Evolutionary conservation across 208 protist genomes (phyloP).

Genomic region (Leptomonas pyrrhocoris): DNA sequence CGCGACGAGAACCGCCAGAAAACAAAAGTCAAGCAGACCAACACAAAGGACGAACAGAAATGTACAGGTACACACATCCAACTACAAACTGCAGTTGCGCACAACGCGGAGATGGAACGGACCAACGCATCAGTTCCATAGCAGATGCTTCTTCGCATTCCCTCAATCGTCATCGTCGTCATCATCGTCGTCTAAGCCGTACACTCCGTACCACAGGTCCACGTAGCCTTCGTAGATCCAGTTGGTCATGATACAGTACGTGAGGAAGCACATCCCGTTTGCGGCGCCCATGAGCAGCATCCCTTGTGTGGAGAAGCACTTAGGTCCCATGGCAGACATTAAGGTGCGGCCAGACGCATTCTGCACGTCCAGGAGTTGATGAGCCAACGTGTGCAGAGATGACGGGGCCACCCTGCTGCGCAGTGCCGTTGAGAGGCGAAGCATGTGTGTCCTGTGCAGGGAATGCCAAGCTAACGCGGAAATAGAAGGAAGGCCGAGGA

Average conservation of each 20-base stretch:
- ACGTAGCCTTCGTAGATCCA: conserved; percentile 84
- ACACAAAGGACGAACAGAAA: background rate
- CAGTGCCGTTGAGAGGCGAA: conserved; percentile 7
- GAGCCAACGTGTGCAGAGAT: conserved; percentile 11
- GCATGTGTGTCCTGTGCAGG: conserved; percentile 10
- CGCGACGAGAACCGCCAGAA: too few relatives aligned
- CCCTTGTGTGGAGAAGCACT: conserved; percentile 25
- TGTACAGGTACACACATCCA: background rate
- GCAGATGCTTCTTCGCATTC: too few relatives aligned
- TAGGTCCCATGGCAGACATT: conserved; percentile 30
- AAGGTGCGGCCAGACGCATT: conserved; percentile 23
- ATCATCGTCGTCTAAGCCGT: conserved; percentile 66
- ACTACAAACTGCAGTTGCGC: background rate
- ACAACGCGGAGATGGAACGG: background rate
- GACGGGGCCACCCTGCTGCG: conserved; percentile 1
- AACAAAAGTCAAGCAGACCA: conserved; percentile 2
- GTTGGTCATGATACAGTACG: conserved; percentile 80
- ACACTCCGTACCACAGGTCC: conserved; percentile 82
- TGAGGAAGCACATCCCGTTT: conserved; percentile 52
- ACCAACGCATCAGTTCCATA: too few relatives aligned
- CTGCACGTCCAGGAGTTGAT: conserved; percentile 24
- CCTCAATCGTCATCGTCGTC: conserved; percentile 44
- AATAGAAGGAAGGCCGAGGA: background rate
- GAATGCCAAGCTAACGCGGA: too few relatives aligned
- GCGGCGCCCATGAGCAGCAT: conserved; percentile 31